Percentiles rank a stretch among this genome's conserved stretches.
These are phyloP conservation scores for Colletotrichum phormii DNA, from an alignment of 2,329 filamentous ascomycete genomes.

Conservation along the genomic window DNA sequence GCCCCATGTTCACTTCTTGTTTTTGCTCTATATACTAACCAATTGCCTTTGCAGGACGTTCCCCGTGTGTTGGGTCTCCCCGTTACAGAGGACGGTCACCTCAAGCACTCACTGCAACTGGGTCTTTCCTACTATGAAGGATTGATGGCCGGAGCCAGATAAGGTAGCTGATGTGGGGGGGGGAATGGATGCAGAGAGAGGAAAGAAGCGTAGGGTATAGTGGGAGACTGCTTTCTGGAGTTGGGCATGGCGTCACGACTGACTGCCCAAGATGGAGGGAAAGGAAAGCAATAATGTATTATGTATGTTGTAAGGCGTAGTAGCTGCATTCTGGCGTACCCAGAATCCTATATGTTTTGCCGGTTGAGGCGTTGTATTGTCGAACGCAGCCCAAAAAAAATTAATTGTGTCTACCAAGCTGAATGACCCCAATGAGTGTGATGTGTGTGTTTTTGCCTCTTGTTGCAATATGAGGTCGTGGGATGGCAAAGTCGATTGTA, in stretches of 20 bases:
- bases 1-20: not conserved
- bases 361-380: not conserved
- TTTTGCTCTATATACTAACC: conserved; percentile 37
- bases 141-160: conserved; percentile 61
- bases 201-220: not conserved
- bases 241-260: not conserved
- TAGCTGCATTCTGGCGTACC: conserved; percentile 7
- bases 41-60: conserved; percentile 51
- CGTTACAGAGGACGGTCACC: conserved; percentile 78
- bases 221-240: not conserved
- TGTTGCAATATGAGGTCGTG: not conserved
- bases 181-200: not conserved
- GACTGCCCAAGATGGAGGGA: not conserved
- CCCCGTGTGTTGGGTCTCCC: conserved; percentile 69
- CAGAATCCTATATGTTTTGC: conserved; percentile 1
- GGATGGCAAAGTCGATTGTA: not conserved
- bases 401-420: not conserved
- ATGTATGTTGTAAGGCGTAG: conserved; percentile 16
- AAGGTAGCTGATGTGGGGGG: not conserved
- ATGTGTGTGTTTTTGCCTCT: not conserved
- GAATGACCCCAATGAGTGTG: not conserved
- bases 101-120: conserved; percentile 77
- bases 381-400: not conserved
- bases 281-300: conserved; percentile 8
- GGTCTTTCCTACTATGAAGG: conserved; percentile 76